Evolutionary conservation across 305 asterid genomes (phyloP).

Genomic region (Solanum hybrid): DNA sequence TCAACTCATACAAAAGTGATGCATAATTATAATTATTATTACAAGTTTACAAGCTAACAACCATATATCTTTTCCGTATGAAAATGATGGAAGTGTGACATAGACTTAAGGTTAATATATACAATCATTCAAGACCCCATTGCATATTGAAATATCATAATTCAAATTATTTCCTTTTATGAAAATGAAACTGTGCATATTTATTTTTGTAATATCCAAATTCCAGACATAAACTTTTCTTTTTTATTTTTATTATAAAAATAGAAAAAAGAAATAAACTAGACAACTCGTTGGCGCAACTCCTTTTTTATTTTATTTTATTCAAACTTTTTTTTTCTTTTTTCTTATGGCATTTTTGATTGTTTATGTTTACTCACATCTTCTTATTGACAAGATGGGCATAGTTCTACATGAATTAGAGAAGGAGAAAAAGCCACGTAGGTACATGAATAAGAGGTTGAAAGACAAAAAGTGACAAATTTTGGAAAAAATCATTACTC

Average conservation of each 20-base stretch:
- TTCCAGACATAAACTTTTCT: background rate
- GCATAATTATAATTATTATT: background rate
- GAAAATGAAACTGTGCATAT: background rate
- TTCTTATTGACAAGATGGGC: background rate
- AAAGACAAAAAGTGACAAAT: constrained; percentile 7
- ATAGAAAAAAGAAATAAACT: background rate
- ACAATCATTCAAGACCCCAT: background rate
- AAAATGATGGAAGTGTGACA: background rate
- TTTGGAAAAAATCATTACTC: background rate
- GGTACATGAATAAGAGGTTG: background rate
- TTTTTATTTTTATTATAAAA: background rate
- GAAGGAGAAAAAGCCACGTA: constrained; percentile 30
- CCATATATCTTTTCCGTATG: background rate
- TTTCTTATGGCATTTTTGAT: background rate
- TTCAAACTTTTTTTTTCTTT: background rate
- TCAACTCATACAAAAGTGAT: background rate
- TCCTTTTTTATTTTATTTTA: background rate
- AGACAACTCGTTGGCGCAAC: background rate
- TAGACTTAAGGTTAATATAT: background rate
- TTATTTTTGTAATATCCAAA: background rate
- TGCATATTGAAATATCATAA: background rate
- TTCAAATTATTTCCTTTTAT: background rate
- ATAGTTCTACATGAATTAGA: background rate
- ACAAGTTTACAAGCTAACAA: background rate
- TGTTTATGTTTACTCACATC: background rate